Conservation (phyloP, 805 yeast species). For the Candida methanosorbosa region DNA sequence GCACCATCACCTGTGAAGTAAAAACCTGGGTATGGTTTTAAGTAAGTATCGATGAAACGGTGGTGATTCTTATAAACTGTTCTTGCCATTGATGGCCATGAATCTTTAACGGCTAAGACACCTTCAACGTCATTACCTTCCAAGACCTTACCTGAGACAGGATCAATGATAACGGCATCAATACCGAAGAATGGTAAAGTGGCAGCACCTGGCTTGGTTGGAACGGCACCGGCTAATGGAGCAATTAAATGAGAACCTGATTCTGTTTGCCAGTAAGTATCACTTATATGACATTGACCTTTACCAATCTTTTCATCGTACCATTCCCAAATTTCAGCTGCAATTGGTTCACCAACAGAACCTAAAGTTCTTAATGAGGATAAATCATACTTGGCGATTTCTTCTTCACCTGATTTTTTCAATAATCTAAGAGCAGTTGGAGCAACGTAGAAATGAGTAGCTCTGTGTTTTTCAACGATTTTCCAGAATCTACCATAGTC, state of each 20-base stretch:
- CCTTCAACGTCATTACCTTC: constrained; percentile 91
- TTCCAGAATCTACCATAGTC: constrained; percentile 95
- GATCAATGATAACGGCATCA: constrained; percentile 85
- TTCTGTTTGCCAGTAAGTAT: constrained; percentile 99
- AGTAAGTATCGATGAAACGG: constrained; percentile 84
- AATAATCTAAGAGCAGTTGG: constrained; percentile 95
- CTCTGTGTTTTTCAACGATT: constrained; percentile 84
- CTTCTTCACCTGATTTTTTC: constrained; percentile 73
- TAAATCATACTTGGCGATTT: constrained; percentile 72
- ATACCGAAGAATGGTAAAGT: constrained; percentile 95
- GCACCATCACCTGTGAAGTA: constrained; percentile 99
- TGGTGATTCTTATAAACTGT: constrained; percentile 85
- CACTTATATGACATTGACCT: constrained; percentile 80
- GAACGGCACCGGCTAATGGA: constrained; percentile 89
- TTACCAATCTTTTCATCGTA: constrained; percentile 89
- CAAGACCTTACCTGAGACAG: constrained; percentile 80
- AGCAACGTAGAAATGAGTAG: constrained; percentile 95
- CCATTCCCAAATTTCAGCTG: constrained; percentile 99
- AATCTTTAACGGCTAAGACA: constrained; percentile 77
- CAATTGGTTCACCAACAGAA: constrained; percentile 98
- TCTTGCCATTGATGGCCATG: constrained; percentile 99
- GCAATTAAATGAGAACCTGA: constrained; percentile 93
- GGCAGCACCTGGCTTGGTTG: constrained; percentile 96
- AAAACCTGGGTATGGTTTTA: constrained; percentile 86
- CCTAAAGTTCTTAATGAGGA: constrained; percentile 88